phyloP scores from a whole-genome alignment of 2,329 filamentous ascomycete species.

The Cercospora citrullina region DNA sequence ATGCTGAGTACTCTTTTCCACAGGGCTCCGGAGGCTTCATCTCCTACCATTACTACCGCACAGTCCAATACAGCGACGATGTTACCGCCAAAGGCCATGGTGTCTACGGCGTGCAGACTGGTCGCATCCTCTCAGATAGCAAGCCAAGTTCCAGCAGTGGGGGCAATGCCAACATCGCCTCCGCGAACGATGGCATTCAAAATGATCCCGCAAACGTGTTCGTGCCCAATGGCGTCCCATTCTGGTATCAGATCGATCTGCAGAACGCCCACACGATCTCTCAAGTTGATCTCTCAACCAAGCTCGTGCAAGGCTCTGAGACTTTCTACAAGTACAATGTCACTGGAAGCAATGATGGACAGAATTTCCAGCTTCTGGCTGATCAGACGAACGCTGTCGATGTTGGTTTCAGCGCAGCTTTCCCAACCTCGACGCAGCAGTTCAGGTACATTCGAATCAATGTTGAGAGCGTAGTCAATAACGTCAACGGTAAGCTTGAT shows the following conservation, averaged over 20 bases:
- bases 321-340: conserved; percentile 29
- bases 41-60: conserved; percentile 26
- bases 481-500: conserved; percentile 11
- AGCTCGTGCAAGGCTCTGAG: conserved; percentile 25
- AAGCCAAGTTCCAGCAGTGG: conserved; percentile 19
- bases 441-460: conserved; percentile 14
- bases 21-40: conserved; percentile 21
- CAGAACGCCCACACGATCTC: conserved; percentile 17
- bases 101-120: conserved; percentile 27
- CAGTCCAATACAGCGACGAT: conserved; percentile 25
- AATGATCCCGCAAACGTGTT: conserved; percentile 16
- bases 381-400: conserved; percentile 16
- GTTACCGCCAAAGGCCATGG: conserved; percentile 17
- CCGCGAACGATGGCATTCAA: conserved; percentile 25
- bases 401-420: conserved; percentile 15
- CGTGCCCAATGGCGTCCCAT: conserved; percentile 24
- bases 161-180: conserved; percentile 14
- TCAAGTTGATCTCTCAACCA: conserved; percentile 26
- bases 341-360: conserved; percentile 21
- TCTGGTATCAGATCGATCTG: conserved; percentile 29
- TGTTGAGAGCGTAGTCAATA: conserved; percentile 13
- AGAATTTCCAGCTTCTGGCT: conserved; percentile 14
- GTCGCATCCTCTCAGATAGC: conserved; percentile 25
- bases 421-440: conserved; percentile 8
- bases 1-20: conserved; percentile 8